phyloP scores from a whole-genome alignment of 2,329 filamentous ascomycete species.

The Boeremia lycopersici region DNA sequence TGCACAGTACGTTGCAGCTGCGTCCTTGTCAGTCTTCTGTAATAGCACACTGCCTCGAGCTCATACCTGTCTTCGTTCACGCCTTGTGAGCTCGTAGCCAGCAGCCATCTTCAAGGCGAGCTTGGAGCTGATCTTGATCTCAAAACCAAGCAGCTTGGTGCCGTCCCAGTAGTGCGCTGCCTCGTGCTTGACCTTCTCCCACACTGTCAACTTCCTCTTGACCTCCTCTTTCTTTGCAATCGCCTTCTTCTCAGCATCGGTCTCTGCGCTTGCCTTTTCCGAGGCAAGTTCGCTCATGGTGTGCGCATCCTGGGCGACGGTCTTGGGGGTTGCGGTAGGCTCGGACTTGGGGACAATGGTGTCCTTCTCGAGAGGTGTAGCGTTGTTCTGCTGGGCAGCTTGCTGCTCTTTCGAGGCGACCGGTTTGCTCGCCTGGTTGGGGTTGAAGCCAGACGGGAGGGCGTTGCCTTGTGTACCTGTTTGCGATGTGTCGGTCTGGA shows the following conservation, averaged over 20 bases:
- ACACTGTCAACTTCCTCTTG: constrained; percentile 84
- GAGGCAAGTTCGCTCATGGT: constrained; percentile 67
- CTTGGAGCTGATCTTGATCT: constrained; percentile 90
- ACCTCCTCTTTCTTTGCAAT: constrained; percentile 67
- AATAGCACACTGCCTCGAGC: neutral
- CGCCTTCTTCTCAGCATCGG: constrained; percentile 60
- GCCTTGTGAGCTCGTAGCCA: constrained; percentile 92
- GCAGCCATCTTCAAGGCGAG: constrained; percentile 96
- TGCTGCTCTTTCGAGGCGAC: constrained; percentile 63
- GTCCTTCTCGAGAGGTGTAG: constrained; percentile 33
- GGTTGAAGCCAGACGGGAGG: constrained; percentile 88
- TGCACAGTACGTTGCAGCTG: constrained; percentile 87
- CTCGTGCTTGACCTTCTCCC: constrained; percentile 95
- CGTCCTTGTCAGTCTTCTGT: constrained; percentile 16
- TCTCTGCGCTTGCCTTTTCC: constrained; percentile 60
- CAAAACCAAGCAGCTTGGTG: constrained; percentile 89
- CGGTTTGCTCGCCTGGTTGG: constrained; percentile 87
- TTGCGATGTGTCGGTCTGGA: constrained; percentile 64
- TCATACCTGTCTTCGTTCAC: constrained; percentile 81
- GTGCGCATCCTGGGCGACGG: constrained; percentile 53
- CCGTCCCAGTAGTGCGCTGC: constrained; percentile 96
- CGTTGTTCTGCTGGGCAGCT: constrained; percentile 28
- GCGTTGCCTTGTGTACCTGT: constrained; percentile 58
- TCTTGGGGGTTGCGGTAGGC: constrained; percentile 55
- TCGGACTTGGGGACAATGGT: constrained; percentile 45